phyloP scores from a whole-genome alignment of 345 rosid genomes.

The Populus davidiana region DNA sequence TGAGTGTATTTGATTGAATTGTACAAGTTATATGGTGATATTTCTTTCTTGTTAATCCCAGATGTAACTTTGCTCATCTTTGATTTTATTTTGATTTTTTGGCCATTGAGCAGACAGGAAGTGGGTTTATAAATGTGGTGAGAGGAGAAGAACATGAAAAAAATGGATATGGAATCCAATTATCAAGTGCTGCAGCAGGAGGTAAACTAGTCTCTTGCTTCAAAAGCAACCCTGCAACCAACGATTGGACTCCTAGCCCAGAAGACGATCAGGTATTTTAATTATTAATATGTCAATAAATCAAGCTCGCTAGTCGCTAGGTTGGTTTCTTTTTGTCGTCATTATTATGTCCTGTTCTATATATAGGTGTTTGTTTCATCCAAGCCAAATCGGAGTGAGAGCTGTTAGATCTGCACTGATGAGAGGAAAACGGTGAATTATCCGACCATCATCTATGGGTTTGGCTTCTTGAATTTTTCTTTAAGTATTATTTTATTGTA shows the following conservation, averaged over 20 bases:
- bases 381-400: slow-evolving; percentile 65
- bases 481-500: too few species aligned
- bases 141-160: slow-evolving; percentile 39
- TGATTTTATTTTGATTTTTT: not conserved
- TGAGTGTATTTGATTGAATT: too few species aligned
- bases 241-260: slow-evolving; percentile 57
- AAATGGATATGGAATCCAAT: slow-evolving; percentile 22
- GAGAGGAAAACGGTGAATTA: not conserved
- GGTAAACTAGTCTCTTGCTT: slow-evolving; percentile 9
- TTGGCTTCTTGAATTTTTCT: too few species aligned
- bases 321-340: not conserved
- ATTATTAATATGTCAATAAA: too few species aligned
- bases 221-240: slow-evolving; percentile 68
- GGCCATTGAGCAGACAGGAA: slow-evolving; percentile 52
- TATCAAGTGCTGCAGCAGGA: slow-evolving; percentile 7
- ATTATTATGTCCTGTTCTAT: not conserved
- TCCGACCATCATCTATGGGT: not conserved
- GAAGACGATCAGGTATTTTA: slow-evolving; percentile 34
- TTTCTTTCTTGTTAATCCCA: not conserved
- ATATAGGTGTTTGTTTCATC: slow-evolving; percentile 35
- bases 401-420: slow-evolving; percentile 15
- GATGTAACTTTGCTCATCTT: not conserved
- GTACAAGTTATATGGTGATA: not conserved
- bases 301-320: too few species aligned
- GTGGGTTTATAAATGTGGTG: slow-evolving; percentile 56